Evolutionary conservation across 2,329 filamentous ascomycete genomes (phyloP).

Genomic region (Talaromyces atroroseus): DNA sequence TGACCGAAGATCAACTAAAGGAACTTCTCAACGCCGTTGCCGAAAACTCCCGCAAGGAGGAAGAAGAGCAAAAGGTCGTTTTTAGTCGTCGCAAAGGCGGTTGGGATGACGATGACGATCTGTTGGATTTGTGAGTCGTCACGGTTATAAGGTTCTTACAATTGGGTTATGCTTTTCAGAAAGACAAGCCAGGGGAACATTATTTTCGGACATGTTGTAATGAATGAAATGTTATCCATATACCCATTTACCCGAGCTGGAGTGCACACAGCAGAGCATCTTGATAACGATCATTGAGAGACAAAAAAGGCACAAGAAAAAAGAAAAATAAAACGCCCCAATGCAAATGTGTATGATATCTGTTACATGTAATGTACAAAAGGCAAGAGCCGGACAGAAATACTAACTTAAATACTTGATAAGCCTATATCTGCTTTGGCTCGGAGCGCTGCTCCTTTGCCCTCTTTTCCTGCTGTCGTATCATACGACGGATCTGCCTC

Average conservation of each 20-base stretch:
- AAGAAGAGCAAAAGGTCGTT: constrained; percentile 74
- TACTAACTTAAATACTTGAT: background rate
- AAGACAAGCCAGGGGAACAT: background rate
- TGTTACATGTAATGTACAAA: constrained; percentile 5
- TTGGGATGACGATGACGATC: constrained; percentile 71
- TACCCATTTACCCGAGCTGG: background rate
- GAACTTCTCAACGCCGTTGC: constrained; percentile 80
- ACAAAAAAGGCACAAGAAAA: background rate
- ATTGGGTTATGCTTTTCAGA: background rate
- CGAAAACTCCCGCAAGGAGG: constrained; percentile 58
- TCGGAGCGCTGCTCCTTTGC: constrained; percentile 7
- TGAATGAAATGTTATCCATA: background rate
- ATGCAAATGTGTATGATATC: constrained; percentile 9
- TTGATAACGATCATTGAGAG: background rate
- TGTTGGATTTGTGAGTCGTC: constrained; percentile 35
- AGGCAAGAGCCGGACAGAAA: background rate
- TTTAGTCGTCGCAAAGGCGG: constrained; percentile 76
- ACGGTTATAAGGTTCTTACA: background rate
- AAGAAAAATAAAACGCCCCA: too few species aligned
- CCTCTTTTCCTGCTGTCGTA: constrained; percentile 61
- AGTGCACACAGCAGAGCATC: background rate
- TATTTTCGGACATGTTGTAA: background rate
- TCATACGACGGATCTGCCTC: constrained; percentile 65
- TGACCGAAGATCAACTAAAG: constrained; percentile 90
- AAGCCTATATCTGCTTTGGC: background rate